phyloP scores from a whole-genome alignment of 345 rosid genomes.

The Gynandropsis gynandra region DNA sequence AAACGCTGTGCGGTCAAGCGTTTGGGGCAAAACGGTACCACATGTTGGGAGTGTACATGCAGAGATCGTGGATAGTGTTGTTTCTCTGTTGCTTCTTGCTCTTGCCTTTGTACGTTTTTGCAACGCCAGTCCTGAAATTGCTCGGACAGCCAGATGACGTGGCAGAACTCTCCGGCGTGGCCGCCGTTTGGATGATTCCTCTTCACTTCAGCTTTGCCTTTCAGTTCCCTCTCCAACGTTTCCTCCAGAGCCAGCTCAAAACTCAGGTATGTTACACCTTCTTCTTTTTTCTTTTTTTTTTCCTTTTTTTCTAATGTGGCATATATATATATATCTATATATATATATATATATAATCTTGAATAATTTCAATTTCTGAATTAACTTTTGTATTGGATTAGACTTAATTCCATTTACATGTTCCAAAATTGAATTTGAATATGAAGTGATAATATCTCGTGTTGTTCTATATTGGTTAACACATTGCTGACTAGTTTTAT shows the following conservation, averaged over 20 bases:
- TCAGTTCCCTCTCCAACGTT: neutral
- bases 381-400: too few species aligned
- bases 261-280: too few species aligned
- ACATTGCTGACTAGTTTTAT: too few species aligned
- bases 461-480: too few species aligned
- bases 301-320: too few species aligned
- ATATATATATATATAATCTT: too few species aligned
- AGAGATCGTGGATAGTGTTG: constrained; percentile 41
- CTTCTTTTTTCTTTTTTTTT: too few species aligned
- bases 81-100: neutral
- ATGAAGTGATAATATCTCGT: too few species aligned
- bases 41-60: constrained; percentile 58
- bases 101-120: neutral
- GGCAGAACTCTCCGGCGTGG: neutral
- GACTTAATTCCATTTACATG: too few species aligned
- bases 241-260: neutral
- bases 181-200: neutral
- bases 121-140: neutral
- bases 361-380: too few species aligned
- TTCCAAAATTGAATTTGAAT: too few species aligned
- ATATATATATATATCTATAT: too few species aligned
- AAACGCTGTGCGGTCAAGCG: constrained; percentile 61
- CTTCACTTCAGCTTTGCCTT: neutral
- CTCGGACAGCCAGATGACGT: neutral
- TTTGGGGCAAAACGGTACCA: constrained; percentile 46